phyloP scores from a whole-genome alignment of 805 yeast species.

The Nakazawaea peltata region DNA sequence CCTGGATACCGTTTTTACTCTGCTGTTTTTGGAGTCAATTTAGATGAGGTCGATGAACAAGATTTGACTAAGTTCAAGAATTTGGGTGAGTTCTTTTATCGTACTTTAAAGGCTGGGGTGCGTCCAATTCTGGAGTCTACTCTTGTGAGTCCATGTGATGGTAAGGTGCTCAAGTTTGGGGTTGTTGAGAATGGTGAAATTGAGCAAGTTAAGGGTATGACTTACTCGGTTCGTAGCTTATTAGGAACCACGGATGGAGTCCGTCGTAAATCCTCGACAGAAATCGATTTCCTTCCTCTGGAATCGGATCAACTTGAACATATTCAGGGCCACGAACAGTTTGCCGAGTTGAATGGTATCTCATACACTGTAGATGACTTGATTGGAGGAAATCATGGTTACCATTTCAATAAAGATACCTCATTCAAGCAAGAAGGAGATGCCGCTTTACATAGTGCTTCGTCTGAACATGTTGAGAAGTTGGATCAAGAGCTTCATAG shows the following conservation, averaged over 20 bases:
- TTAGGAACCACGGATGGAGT: conserved; percentile 48
- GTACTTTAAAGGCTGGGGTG: conserved; percentile 68
- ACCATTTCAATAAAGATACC: conserved; percentile 36
- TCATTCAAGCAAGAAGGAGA: conserved; percentile 63
- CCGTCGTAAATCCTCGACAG: conserved; percentile 35
- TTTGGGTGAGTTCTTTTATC: conserved; percentile 84
- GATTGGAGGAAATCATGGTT: conserved; percentile 40
- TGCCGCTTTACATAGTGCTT: conserved; percentile 32
- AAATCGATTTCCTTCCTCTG: conserved; percentile 35
- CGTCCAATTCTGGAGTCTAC: conserved; percentile 68
- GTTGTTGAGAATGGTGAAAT: conserved; percentile 73
- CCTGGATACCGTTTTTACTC: conserved; percentile 80
- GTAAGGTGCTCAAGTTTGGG: conserved; percentile 82
- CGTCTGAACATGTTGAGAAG: conserved; percentile 19
- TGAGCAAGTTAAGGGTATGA: conserved; percentile 96
- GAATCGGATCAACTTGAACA: conserved; percentile 28
- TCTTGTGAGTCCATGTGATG: conserved; percentile 90
- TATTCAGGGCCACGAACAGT: conserved; percentile 53
- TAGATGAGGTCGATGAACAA: conserved; percentile 82
- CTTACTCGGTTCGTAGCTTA: conserved; percentile 82
- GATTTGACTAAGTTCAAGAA: conserved; percentile 70
- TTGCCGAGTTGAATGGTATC: conserved; percentile 74
- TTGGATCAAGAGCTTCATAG: conserved; percentile 18
- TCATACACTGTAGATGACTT: conserved; percentile 62
- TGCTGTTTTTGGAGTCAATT: conserved; percentile 73